These are phyloP conservation scores for Trichoderma parareesei DNA, from an alignment of 495 filamentous ascomycete genomes.

Conservation along the genomic window DNA sequence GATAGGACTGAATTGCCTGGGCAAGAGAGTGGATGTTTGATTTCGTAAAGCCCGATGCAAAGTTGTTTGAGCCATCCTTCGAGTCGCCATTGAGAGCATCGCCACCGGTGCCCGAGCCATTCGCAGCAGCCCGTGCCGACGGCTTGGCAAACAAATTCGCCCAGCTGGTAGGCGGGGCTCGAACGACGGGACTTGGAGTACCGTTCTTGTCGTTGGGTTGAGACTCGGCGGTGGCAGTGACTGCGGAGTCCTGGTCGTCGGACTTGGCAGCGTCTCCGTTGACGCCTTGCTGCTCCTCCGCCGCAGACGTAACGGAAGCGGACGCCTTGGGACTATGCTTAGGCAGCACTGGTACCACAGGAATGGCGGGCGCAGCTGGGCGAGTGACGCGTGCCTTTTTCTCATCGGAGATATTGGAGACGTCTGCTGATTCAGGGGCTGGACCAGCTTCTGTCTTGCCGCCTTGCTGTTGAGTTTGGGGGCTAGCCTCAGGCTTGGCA, in stretches of 20 bases:
- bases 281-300: constrained; percentile 23
- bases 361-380: constrained; percentile 51
- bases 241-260: constrained; percentile 17
- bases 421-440: constrained; percentile 64
- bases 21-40: constrained; percentile 57
- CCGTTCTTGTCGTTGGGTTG: constrained; percentile 15
- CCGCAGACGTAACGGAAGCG: constrained; percentile 17
- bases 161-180: constrained; percentile 53
- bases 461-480: constrained; percentile 33
- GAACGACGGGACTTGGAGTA: constrained; percentile 27
- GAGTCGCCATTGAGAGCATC: constrained; percentile 17
- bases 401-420: constrained; percentile 41
- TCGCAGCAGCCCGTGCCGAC: constrained; percentile 21
- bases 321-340: constrained; percentile 42
- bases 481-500: constrained; percentile 11
- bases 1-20: constrained; percentile 62
- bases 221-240: constrained; percentile 18
- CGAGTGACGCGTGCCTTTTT: constrained; percentile 37
- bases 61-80: constrained; percentile 18
- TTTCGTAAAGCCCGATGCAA: constrained; percentile 31
- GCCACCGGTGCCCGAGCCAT: constrained; percentile 16
- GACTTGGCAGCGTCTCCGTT: constrained; percentile 28
- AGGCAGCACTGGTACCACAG: constrained; percentile 59
- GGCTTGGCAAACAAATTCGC: constrained; percentile 62
- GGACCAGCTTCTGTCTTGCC: constrained; percentile 48